Base-by-base conservation (phyloP, 768 basidiomycete genomes). In the Pisolithus microcarpus region DNA sequence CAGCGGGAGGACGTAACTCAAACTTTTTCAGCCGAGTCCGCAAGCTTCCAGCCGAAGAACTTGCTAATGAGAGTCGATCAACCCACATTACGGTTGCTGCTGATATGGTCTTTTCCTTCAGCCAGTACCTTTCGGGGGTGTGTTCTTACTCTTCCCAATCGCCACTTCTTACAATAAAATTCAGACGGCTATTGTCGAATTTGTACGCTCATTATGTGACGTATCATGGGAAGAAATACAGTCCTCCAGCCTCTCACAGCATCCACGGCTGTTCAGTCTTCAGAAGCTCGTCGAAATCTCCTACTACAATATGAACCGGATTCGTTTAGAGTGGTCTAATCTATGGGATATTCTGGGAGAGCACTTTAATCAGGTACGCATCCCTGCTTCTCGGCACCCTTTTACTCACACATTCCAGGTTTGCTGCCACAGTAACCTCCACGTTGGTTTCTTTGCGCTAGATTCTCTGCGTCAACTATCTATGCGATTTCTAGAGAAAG, bases 151-250 rank as follows among this genome's bases (percentile, higher is more conserved):
- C 15, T 47, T 26, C 16, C 30, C 38, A 44, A 46, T 38, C 23
- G 37, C 34, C 3, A 21, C 55, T 18, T 45, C 54, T 52, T 37
- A 58, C 10, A 65, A 28, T 13, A 30, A 45, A 23, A 11, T 45
- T 4, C 59, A 97, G 94, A 87, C 84, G 24, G 96, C 96, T 9
- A 99, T 99, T 56, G 91, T 97, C 36, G 91, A 98, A 66, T 99
- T 99, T 57, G 96, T 98, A 4, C 87, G 85, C 67, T 93, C 96
- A 2, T 74, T 99, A 5, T 91, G 91, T 63, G 91, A 95, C 60
- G 89, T 99, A 36, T 99, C 96, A 37, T 97, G 95, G 95, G 92
- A 98, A 66, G 96, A 99, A 70, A 99, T 99, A 36, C 92, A 96
- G 66, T 94, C 93, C 1, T 98, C 96, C 0, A 93, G 93, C 16